Evolutionary conservation across 2,329 filamentous ascomycete genomes (phyloP).

Genomic region (Aplosporella prunicola): DNA sequence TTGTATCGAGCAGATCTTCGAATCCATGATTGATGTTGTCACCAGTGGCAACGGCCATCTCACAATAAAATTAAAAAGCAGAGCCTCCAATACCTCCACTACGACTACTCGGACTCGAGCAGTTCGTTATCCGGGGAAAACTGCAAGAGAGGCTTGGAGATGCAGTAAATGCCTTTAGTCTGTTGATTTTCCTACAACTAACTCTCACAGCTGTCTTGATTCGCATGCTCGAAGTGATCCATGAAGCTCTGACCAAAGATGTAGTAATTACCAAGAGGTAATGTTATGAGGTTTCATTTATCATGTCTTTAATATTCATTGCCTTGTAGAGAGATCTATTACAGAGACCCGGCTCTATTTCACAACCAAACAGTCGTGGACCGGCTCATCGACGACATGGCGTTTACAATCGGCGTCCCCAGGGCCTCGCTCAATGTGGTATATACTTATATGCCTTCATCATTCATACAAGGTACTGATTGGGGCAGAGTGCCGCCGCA

Average conservation of each 20-base stretch:
- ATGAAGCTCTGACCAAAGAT: constrained; percentile 40
- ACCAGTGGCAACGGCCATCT: constrained; percentile 39
- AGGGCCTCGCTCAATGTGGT: constrained; percentile 64
- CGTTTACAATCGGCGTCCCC: constrained; percentile 56
- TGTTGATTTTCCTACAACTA: constrained; percentile 7
- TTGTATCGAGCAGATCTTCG: constrained; percentile 50
- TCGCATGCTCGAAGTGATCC: constrained; percentile 47
- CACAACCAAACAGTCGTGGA: constrained; percentile 60
- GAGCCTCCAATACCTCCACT: constrained; percentile 11
- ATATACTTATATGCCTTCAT: constrained; percentile 22
- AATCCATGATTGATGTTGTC: constrained; percentile 43
- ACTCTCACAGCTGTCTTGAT: constrained; percentile 40
- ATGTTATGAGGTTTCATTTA: not conserved
- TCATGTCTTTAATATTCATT: not conserved
- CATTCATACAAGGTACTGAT: not conserved
- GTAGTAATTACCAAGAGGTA: constrained; percentile 49
- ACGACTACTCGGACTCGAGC: constrained; percentile 12
- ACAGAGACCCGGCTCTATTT: constrained; percentile 65
- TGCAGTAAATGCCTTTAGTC: constrained; percentile 33
- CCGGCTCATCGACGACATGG: constrained; percentile 63
- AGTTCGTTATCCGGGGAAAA: constrained; percentile 46
- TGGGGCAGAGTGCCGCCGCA: constrained; percentile 55
- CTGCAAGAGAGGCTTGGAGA: constrained; percentile 48
- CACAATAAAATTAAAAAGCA: constrained; percentile 36
- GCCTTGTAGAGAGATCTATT: constrained; percentile 61